Conservation (phyloP, 1,284 basidiomycete species). For the Ceratobasidium sp. region DNA sequence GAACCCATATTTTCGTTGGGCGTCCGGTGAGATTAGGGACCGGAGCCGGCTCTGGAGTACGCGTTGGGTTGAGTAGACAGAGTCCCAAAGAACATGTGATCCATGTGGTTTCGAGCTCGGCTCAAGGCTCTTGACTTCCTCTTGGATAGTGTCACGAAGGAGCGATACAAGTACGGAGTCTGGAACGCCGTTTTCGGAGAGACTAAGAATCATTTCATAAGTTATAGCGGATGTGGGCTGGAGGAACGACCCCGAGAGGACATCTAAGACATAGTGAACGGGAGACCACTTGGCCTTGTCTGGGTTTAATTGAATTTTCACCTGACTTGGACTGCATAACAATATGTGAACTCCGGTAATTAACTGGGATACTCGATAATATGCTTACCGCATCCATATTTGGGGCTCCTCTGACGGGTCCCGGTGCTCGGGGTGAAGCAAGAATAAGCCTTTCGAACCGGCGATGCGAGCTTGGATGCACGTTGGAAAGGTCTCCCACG, state of each 20-base stretch:
- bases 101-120: slow-evolving; percentile 13
- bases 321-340: slow-evolving; percentile 27
- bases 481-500: slow-evolving; percentile 15
- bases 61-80: slow-evolving; percentile 30
- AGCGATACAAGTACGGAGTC: slow-evolving; percentile 13
- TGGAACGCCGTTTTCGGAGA: slow-evolving; percentile 38
- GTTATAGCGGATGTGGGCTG: slow-evolving; percentile 3
- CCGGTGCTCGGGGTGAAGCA: slow-evolving; percentile 19
- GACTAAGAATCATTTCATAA: slow-evolving; percentile 34
- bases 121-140: slow-evolving; percentile 7
- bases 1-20: slow-evolving; percentile 5
- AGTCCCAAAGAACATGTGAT: slow-evolving; percentile 25
- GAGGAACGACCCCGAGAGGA: background rate
- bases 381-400: slow-evolving; percentile 38
- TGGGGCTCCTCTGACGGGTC: slow-evolving; percentile 18
- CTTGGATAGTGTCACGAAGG: slow-evolving; percentile 26
- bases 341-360: background rate
- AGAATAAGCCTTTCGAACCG: slow-evolving; percentile 39
- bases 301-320: slow-evolving; percentile 35
- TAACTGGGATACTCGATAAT: background rate
- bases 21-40: background rate
- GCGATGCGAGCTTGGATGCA: slow-evolving; percentile 39
- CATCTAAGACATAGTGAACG: slow-evolving; percentile 8
- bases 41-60: slow-evolving; percentile 14
- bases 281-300: slow-evolving; percentile 18